Evolutionary conservation across 139 green algal genomes (phyloP).

Genomic region (Tetratostichococcus sp.): DNA sequence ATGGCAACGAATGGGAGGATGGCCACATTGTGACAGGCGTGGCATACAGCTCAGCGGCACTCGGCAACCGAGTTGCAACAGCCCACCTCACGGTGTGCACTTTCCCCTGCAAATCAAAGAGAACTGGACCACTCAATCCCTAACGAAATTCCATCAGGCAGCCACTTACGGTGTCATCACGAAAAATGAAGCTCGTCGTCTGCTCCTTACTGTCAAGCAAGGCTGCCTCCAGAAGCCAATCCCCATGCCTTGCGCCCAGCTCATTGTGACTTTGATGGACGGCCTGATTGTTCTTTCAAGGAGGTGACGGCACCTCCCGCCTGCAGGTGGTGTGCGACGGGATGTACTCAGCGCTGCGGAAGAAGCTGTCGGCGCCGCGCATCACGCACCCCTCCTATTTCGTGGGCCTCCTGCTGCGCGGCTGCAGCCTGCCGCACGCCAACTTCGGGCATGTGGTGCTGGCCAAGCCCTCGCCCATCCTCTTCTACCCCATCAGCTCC

Average conservation of each 20-base stretch:
- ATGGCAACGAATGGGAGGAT: slow-evolving; percentile 66
- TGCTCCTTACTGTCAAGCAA: no score
- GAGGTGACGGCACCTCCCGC: no score
- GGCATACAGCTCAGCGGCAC: slow-evolving; percentile 54
- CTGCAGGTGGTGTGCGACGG: slow-evolving; percentile 88
- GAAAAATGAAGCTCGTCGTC: no score
- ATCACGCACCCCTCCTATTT: slow-evolving; percentile 88
- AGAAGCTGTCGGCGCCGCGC: slow-evolving; percentile 53
- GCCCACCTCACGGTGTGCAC: slow-evolving; percentile 71
- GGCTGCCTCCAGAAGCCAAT: no score
- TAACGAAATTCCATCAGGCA: no score
- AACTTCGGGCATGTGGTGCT: slow-evolving; percentile 95
- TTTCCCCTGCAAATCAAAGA: no score
- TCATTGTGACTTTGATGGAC: no score
- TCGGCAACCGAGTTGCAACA: slow-evolving; percentile 29
- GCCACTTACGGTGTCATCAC: no score
- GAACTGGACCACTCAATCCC: no score
- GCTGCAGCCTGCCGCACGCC: slow-evolving; percentile 66
- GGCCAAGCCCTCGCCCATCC: slow-evolving; percentile 87
- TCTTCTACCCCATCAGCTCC: slow-evolving; percentile 97
- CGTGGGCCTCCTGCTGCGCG: slow-evolving; percentile 84
- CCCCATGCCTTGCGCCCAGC: no score
- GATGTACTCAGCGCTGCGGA: slow-evolving; percentile 92
- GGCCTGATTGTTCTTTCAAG: no score
- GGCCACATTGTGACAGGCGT: slow-evolving; percentile 85